Evolutionary conservation across 441 rosid species (phyloP), one percentile per base, ranked within the genome.

Genomic region (Melianthus villosus): DNA sequence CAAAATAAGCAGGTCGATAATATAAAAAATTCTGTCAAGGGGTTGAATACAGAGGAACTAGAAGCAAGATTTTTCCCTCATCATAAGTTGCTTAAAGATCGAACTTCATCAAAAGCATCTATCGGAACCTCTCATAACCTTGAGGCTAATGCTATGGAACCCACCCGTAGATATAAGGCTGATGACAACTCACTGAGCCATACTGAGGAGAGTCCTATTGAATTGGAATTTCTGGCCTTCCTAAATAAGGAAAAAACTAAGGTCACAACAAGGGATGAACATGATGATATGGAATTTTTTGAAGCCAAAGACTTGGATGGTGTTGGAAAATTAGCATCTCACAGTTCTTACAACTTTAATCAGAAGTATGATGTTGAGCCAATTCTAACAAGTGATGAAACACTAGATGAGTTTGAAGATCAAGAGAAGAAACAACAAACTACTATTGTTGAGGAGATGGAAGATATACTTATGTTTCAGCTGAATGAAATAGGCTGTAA

Each of bases 1-100:
- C 57, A 60, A 53, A 19, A 23, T 46, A 55, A 40, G 54, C 54
- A 47, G 50, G 53, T 32, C 34, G 57, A 34, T 8, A 60, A 41
- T 16, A 62, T 23, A 4, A 75, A 64, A 56, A 11, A 48, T 55
- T 69, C 59, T 0, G 76, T 66, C 30, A 85, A 72, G 54, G 86
- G 67, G 33, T 37, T 82, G 64, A 72, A 58, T 18, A 56, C 56
- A 28, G 82, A 75, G 51, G 87, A 79, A 57, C 60, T 91, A 16
- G 98, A 91, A 64, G 93, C 74, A 32, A 77, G 93, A 34, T 73
- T 91, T n/a, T 75, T 85, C 60, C 96, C 98, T 45, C 94, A 91
- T 67, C 96, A 82, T 35, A 85, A 71, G 65, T 61, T 91, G 75
- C 81, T 85, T 7, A 68, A 73, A 59, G 60, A 63, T 46, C 67